phyloP scores from a whole-genome alignment of 202 grass and related monocot species.

The Musa balbisiana region DNA sequence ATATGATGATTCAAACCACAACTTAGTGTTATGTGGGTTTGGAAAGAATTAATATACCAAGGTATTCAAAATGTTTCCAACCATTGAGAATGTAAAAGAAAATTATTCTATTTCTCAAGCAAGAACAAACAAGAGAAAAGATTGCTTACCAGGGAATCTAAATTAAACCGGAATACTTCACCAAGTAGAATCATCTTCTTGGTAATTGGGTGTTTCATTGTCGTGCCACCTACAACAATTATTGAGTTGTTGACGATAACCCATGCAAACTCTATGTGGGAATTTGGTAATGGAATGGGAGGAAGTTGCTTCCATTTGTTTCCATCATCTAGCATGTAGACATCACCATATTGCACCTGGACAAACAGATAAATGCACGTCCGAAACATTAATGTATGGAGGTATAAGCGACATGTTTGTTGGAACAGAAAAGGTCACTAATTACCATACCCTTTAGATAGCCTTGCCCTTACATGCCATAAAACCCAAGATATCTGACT shows the following conservation, averaged over 20 bases:
- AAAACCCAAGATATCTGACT: no score
- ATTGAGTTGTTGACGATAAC: conserved; percentile 57
- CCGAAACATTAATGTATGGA: background rate
- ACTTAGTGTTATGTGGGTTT: no score
- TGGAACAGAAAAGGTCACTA: no score
- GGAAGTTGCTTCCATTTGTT: conserved; percentile 49
- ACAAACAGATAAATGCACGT: conserved; percentile 3
- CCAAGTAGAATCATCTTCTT: conserved; percentile 90
- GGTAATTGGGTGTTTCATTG: conserved; percentile 72
- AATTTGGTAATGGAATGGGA: conserved; percentile 72
- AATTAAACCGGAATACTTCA: conserved; percentile 66
- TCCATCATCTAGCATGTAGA: conserved; percentile 62
- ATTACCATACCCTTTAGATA: no score
- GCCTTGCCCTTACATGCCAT: no score
- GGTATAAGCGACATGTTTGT: no score
- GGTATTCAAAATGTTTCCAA: no score
- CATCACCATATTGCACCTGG: conserved; percentile 64
- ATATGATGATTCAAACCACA: no score
- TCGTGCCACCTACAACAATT: conserved; percentile 61
- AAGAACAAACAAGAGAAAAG: background rate
- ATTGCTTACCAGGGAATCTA: conserved; percentile 50
- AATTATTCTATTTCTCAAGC: background rate
- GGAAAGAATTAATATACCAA: no score
- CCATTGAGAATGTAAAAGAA: background rate
- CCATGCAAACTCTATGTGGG: conserved; percentile 83